phyloP scores from a whole-genome alignment of 768 basidiomycete species.

The Cystofilobasidium bisporidii region DNA sequence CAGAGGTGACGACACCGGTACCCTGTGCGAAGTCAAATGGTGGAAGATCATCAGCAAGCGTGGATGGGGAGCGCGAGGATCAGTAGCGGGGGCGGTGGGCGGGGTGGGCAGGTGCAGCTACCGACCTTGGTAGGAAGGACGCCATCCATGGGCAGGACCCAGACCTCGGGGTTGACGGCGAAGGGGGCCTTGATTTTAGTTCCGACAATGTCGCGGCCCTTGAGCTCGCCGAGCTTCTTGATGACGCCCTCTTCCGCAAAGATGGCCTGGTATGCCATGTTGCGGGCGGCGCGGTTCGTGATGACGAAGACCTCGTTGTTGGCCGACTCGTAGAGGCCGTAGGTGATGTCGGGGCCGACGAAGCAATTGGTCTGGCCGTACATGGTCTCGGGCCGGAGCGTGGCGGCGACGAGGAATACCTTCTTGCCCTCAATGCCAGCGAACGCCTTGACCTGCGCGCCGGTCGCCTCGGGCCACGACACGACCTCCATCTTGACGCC shows the following conservation, averaged over 20 bases:
- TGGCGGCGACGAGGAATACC: slow-evolving; percentile 89
- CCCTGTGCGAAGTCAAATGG: no score
- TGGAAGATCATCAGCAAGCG: no score
- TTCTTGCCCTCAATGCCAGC: slow-evolving; percentile 57
- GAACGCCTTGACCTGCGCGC: slow-evolving; percentile 54
- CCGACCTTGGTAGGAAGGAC: slow-evolving; percentile 83
- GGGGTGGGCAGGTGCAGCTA: no score
- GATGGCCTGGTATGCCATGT: slow-evolving; percentile 50
- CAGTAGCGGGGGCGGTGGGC: no score
- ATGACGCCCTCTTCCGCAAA: slow-evolving; percentile 60
- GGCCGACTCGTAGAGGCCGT: slow-evolving; percentile 81
- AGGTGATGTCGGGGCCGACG: slow-evolving; percentile 79
- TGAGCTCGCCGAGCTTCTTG: slow-evolving; percentile 63
- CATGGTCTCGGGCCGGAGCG: slow-evolving; percentile 95
- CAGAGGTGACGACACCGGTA: slow-evolving; percentile 95
- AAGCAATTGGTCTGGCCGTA: slow-evolving; percentile 99
- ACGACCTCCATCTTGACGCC: slow-evolving; percentile 87
- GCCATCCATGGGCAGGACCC: slow-evolving; percentile 97
- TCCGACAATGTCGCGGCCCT: slow-evolving; percentile 70
- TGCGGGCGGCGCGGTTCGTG: slow-evolving; percentile 58
- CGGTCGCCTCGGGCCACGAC: slow-evolving; percentile 66
- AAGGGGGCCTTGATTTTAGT: slow-evolving; percentile 84
- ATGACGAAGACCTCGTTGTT: slow-evolving; percentile 69
- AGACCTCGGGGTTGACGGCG: slow-evolving; percentile 70
- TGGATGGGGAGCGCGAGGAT: slow-evolving; percentile 2